phyloP scores from a whole-genome alignment of 163 green algal genomes.

The Chlamydomonas reinhardtii region DNA sequence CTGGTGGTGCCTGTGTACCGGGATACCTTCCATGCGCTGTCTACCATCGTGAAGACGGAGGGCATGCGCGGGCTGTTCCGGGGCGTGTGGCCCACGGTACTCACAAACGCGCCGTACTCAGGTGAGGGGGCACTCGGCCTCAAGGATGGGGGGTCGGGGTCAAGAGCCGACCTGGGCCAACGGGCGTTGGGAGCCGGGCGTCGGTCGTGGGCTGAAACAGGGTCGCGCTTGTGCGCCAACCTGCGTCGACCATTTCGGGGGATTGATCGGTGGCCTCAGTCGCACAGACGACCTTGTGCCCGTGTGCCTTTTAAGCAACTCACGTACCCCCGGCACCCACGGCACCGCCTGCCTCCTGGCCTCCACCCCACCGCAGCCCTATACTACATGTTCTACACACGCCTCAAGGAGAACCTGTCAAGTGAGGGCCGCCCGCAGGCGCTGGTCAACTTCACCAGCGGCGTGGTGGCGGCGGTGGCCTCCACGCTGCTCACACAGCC shows the following conservation, averaged over 20 bases:
- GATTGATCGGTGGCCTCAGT: too few relatives aligned
- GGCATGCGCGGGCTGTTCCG: slow-evolving; percentile 83
- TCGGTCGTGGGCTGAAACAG: too few relatives aligned
- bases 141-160: too few relatives aligned
- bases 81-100: slow-evolving; percentile 85
- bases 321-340: too few relatives aligned
- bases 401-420: slow-evolving; percentile 58
- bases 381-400: slow-evolving; percentile 93
- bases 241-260: too few relatives aligned
- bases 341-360: too few relatives aligned
- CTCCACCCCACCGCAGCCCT: slow-evolving; percentile 60
- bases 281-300: too few relatives aligned
- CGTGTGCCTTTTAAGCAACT: too few relatives aligned
- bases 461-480: slow-evolving; percentile 78
- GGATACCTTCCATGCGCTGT: slow-evolving; percentile 76
- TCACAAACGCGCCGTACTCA: slow-evolving; percentile 92
- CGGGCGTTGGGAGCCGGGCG: too few relatives aligned
- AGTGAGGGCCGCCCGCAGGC: slow-evolving; percentile 41
- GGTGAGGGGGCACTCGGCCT: too few relatives aligned
- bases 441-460: slow-evolving; percentile 81
- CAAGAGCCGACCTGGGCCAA: too few relatives aligned
- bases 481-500: slow-evolving; percentile 93
- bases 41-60: slow-evolving; percentile 75
- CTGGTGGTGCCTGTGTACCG: slow-evolving; percentile 57
- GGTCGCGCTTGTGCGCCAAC: too few relatives aligned